These are phyloP conservation scores for Blakeslea trispora DNA, from an alignment of 371 early-diverging fungal genomes.

Conservation along the genomic window DNA sequence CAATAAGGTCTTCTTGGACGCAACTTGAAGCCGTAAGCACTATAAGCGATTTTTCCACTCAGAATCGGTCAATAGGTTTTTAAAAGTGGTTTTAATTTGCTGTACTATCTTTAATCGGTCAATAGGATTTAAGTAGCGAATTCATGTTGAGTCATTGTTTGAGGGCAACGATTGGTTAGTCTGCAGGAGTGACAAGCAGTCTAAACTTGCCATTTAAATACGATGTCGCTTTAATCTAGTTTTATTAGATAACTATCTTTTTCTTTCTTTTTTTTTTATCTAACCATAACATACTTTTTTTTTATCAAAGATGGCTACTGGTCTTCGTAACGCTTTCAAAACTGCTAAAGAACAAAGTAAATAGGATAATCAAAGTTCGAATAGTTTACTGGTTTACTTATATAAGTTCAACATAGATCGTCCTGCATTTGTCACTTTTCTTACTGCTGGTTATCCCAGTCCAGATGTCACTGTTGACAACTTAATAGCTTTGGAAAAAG, in stretches of 20 bases:
- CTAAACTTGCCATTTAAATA: background rate
- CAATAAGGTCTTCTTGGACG: too few relatives aligned
- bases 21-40: too few relatives aligned
- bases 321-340: slow-evolving; percentile 45
- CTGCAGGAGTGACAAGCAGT: background rate
- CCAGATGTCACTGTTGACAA: slow-evolving; percentile 77
- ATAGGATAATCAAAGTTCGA: background rate
- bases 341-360: slow-evolving; percentile 49
- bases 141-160: background rate
- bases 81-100: too few relatives aligned
- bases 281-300: background rate
- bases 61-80: too few relatives aligned
- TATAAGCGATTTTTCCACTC: too few relatives aligned
- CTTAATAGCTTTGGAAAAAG: slow-evolving; percentile 83
- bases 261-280: background rate
- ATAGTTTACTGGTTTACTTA: background rate
- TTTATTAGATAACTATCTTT: background rate
- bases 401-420: slow-evolving; percentile 50
- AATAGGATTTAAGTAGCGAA: background rate
- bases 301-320: slow-evolving; percentile 47
- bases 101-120: too few relatives aligned
- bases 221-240: background rate
- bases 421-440: slow-evolving; percentile 91
- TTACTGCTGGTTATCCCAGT: slow-evolving; percentile 92
- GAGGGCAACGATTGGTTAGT: background rate